Evolutionary conservation across 352 stramenopile species (phyloP), one percentile per base, ranked within the genome.

Genomic region (Pythium sp.): DNA sequence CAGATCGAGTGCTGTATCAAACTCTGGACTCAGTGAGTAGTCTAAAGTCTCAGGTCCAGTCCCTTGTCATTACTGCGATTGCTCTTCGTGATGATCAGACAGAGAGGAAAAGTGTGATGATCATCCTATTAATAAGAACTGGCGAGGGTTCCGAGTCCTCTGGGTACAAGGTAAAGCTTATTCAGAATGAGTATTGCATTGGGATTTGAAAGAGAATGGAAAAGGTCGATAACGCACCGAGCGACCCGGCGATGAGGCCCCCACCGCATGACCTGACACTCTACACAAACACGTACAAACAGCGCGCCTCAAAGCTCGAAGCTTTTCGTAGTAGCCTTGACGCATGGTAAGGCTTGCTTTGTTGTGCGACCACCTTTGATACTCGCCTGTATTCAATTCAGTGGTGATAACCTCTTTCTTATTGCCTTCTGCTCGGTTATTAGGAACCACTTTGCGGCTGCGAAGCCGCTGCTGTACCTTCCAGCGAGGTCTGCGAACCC

Each of bases 381-480:
- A 46, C 38, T 32, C 5, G 28, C 9, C 24, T 55, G 53, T 57
- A 18, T 55, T 55, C 18, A 36, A 20, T 55, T 11, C 26, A 26
- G 6, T 15, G 6, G n/a, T 28, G 14, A 3, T 5, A 61, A 43
- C n/a, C 49, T 15, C 22, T 2, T 49, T 8, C 34, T n/a, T 15
- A 38, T 24, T 55, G n/a, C 49, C 6, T 18, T 8, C 15, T 18
- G 20, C 15, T 54, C 8, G 28, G 12, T 56, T 38, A 1, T 28
- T 38, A 84, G 82, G 84, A 70, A 66, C 18, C 63, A 58, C 38
- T 81, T 92, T 57, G 62, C 77, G 7, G 60, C 43, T 15, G 26
- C 62, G 20, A 68, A 72, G 1, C 70, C 80, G 14, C 49, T 80
- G 59, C 8, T 91, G 26, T 89, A 91, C 65, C 70, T 92, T 5